Conservation (phyloP, 1,284 basidiomycete genomes). For the Ganoderma resinaceum region DNA sequence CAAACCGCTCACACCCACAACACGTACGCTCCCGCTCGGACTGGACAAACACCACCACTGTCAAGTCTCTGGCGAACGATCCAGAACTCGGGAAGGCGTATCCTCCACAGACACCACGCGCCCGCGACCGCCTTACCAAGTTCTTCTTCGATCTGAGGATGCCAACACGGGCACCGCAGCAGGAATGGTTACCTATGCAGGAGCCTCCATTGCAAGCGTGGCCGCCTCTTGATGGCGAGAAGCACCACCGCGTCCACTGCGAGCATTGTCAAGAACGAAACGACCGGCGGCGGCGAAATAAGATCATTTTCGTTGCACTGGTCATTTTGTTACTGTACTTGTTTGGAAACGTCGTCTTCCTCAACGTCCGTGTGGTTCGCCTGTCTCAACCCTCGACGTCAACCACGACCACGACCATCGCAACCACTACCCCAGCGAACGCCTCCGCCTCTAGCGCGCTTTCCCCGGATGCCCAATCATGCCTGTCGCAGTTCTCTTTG, state of each 20-base stretch:
- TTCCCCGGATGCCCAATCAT: slow-evolving; percentile 50
- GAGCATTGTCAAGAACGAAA: slow-evolving; percentile 40
- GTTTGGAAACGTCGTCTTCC: slow-evolving; percentile 48
- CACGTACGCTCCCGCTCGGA: slow-evolving; percentile 31
- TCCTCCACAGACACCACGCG: slow-evolving; percentile 18
- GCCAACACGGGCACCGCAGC: slow-evolving; percentile 31
- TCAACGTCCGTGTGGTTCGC: slow-evolving; percentile 47
- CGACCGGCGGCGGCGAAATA: slow-evolving; percentile 40
- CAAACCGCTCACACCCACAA: slow-evolving; percentile 16
- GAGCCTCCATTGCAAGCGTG: slow-evolving; percentile 41
- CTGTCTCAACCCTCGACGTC: slow-evolving; percentile 26
- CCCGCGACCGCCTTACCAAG: slow-evolving; percentile 45
- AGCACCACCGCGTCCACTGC: slow-evolving; percentile 39
- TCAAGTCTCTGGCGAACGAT: slow-evolving; percentile 29
- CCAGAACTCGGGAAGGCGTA: slow-evolving; percentile 23
- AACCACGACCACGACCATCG: slow-evolving; percentile 18
- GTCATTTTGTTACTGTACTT: slow-evolving; percentile 52
- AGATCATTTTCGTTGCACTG: slow-evolving; percentile 42
- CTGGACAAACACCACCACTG: slow-evolving; percentile 34
- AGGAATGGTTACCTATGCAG: slow-evolving; percentile 40
- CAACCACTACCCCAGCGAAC: slow-evolving; percentile 29
- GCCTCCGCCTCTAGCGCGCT: slow-evolving; percentile 36
- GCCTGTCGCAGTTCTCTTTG: slow-evolving; percentile 54
- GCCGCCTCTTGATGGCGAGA: slow-evolving; percentile 50
- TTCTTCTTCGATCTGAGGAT: slow-evolving; percentile 47